phyloP scores from a whole-genome alignment of 495 filamentous ascomycete species.

The Neohortaea acidophila region DNA sequence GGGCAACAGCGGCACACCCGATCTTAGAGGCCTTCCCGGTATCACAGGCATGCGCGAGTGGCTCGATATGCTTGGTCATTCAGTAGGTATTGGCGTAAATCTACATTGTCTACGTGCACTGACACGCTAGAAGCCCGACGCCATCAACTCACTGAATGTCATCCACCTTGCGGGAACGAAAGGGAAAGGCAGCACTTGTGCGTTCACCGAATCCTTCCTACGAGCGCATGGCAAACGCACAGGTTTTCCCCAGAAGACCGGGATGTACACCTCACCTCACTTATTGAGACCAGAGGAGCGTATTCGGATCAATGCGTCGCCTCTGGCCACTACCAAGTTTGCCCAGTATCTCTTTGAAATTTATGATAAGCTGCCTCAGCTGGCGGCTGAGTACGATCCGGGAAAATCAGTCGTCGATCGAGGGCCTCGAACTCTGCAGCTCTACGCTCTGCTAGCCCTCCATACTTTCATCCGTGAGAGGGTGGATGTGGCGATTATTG shows the following conservation, averaged over 20 bases:
- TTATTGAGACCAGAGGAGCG: slow-evolving; percentile 12
- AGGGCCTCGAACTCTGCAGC: slow-evolving; percentile 42
- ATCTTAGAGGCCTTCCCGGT: slow-evolving; percentile 10
- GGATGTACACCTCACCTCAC: slow-evolving; percentile 22
- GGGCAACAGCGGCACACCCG: neutral
- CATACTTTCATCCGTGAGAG: slow-evolving; percentile 18
- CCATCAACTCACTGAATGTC: slow-evolving; percentile 24
- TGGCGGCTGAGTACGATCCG: slow-evolving; percentile 1
- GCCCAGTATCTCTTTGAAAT: slow-evolving; percentile 18
- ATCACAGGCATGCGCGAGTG: slow-evolving; percentile 17
- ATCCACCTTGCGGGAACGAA: slow-evolving; percentile 38
- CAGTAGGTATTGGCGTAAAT: slow-evolving; percentile 2
- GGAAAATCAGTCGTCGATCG: neutral
- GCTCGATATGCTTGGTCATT: slow-evolving; percentile 13
- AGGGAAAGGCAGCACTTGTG: slow-evolving; percentile 39
- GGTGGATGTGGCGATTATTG: slow-evolving; percentile 19
- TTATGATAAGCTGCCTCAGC: slow-evolving; percentile 9
- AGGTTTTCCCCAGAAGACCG: slow-evolving; percentile 18
- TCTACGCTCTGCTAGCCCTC: slow-evolving; percentile 18
- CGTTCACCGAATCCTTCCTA: slow-evolving; percentile 31
- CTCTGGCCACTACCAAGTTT: slow-evolving; percentile 12
- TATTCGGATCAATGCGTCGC: slow-evolving; percentile 19
- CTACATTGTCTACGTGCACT: neutral
- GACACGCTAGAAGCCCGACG: neutral
- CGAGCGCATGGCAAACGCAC: slow-evolving; percentile 16